Conservation (phyloP, 1,139 yeast species). For the Lodderomyces elongisporus region DNA sequence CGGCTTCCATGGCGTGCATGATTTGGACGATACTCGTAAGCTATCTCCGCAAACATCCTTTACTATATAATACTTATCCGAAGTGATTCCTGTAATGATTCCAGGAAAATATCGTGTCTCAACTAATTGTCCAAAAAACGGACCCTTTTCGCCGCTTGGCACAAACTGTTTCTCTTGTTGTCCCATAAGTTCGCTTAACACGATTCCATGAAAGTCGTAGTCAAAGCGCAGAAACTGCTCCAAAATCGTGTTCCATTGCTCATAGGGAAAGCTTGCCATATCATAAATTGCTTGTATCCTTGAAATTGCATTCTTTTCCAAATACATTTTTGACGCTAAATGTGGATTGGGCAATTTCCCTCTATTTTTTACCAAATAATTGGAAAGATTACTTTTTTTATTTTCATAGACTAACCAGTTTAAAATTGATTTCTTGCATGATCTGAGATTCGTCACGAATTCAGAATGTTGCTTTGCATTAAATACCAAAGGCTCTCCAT, state of each 20-base stretch:
- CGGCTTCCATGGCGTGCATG: constrained; percentile 3
- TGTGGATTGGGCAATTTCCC: background rate
- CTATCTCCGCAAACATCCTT: constrained; percentile 1
- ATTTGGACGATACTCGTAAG: background rate
- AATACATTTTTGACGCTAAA: background rate
- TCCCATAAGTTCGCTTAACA: background rate
- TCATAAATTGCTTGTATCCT: too few relatives aligned
- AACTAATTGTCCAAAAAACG: constrained; percentile 4
- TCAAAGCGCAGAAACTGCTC: too few relatives aligned
- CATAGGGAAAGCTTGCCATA: background rate
- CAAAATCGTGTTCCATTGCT: background rate
- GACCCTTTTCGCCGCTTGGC: background rate
- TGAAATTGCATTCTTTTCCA: background rate
- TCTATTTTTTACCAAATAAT: background rate
- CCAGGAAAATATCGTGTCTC: constrained; percentile 3
- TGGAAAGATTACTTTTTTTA: background rate
- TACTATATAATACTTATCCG: constrained; percentile 1
- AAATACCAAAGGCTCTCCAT: background rate
- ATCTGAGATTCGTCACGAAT: background rate
- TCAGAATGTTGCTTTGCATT: background rate
- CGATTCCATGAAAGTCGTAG: background rate
- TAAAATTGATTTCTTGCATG: background rate
- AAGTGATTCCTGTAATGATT: constrained; percentile 1
- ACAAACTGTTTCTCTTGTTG: background rate
- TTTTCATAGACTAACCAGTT: background rate